Percentiles rank a stretch among this genome's conserved stretches.
Conservation (phyloP, 2,329 filamentous ascomycete genomes). For the Penicillium brasilianum region DNA sequence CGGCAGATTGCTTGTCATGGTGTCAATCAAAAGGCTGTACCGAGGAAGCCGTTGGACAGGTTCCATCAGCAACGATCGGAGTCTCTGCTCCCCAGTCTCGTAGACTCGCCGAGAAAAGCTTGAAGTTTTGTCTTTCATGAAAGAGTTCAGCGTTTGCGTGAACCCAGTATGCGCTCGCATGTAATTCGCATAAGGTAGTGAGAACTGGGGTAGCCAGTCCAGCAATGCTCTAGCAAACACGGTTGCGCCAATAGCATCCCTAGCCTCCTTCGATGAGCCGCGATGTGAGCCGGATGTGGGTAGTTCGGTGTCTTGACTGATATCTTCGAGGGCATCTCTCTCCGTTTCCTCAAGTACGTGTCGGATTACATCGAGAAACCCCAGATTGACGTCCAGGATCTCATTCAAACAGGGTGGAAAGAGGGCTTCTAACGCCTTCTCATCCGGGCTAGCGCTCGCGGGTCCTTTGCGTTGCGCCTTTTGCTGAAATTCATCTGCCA, state of each 20-base stretch:
- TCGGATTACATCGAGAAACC: slow-evolving; percentile 77
- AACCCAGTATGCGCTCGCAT: slow-evolving; percentile 89
- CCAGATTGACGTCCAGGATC: slow-evolving; percentile 81
- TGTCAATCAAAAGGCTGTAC: slow-evolving; percentile 95
- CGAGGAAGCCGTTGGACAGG: slow-evolving; percentile 92
- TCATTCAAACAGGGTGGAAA: slow-evolving; percentile 81
- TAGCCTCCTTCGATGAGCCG: slow-evolving; percentile 52
- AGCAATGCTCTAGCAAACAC: slow-evolving; percentile 80
- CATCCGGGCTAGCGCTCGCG: slow-evolving; percentile 71
- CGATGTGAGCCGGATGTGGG: slow-evolving; percentile 54
- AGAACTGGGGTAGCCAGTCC: slow-evolving; percentile 93
- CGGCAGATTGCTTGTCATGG: slow-evolving; percentile 85
- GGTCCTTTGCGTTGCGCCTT: slow-evolving; percentile 65
- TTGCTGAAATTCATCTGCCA: slow-evolving; percentile 79
- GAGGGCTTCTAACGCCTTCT: slow-evolving; percentile 72
- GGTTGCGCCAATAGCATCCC: slow-evolving; percentile 77
- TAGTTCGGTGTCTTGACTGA: slow-evolving; percentile 64
- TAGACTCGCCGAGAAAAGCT: slow-evolving; percentile 81
- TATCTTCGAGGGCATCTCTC: slow-evolving; percentile 75
- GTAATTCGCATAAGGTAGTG: slow-evolving; percentile 89
- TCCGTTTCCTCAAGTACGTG: slow-evolving; percentile 82
- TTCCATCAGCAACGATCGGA: slow-evolving; percentile 92
- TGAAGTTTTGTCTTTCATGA: slow-evolving; percentile 76
- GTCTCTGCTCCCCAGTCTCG: slow-evolving; percentile 83
- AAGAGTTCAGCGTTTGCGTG: slow-evolving; percentile 76